A percentile compares a stretch with the other conserved stretches of the same genome.
phyloP scores from a whole-genome alignment of 441 rosid genomes.

The Populus hybrid region DNA sequence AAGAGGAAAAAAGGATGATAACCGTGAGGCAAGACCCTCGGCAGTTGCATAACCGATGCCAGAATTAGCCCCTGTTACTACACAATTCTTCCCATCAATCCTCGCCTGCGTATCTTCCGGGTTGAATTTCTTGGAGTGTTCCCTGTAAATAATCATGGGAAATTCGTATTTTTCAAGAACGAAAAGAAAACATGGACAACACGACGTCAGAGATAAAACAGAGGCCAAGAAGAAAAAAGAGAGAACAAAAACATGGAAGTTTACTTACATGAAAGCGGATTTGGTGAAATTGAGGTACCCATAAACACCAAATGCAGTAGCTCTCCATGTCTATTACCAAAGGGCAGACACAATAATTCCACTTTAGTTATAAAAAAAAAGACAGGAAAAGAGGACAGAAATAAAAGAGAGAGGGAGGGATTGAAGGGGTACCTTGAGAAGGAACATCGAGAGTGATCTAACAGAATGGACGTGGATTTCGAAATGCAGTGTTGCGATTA shows the following conservation, averaged over 20 bases:
- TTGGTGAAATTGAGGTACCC: constrained; percentile 83
- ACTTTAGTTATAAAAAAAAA: neutral
- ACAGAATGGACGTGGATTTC: constrained; percentile 19
- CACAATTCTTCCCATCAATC: constrained; percentile 72
- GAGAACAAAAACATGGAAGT: neutral
- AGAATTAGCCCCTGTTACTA: constrained; percentile 90
- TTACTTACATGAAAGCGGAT: constrained; percentile 67
- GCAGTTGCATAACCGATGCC: constrained; percentile 89
- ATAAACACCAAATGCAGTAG: constrained; percentile 65
- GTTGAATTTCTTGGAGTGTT: constrained; percentile 65
- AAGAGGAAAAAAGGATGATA: constrained; percentile 1
- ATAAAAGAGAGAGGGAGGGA: neutral
- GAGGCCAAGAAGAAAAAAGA: neutral
- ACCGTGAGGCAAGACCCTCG: constrained; percentile 90
- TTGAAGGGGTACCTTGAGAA: constrained; percentile 46
- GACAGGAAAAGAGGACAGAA: neutral
- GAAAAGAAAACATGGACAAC: constrained; percentile 3
- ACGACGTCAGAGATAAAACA: neutral
- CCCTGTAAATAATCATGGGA: constrained; percentile 31
- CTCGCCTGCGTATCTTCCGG: constrained; percentile 60
- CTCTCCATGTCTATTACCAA: constrained; percentile 62
- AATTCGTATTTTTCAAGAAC: neutral
- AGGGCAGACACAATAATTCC: constrained; percentile 1
- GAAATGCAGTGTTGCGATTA: constrained; percentile 7
- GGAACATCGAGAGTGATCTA: constrained; percentile 43